Evolutionary conservation across 352 stramenopile genomes (phyloP), one percentile per base, ranked within the genome.

Genomic region (Sclerospora graminicola): DNA sequence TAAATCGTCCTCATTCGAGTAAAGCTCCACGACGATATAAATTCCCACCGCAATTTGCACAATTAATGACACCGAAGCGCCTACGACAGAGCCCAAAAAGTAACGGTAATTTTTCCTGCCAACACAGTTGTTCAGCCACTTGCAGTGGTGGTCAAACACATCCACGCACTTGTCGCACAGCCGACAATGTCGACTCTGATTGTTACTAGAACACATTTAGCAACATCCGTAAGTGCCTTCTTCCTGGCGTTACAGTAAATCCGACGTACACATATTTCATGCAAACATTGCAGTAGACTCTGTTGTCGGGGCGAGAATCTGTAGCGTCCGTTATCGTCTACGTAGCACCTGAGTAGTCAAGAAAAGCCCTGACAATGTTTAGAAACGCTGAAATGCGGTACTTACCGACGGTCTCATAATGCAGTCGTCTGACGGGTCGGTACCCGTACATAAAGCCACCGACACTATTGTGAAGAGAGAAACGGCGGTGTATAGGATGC

Each of bases 61-160:
- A 4, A 62, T 59, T 29, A 88, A 56, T 51, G 91, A 67, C 30
- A 73, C 39, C 10, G 74, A 82, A 0, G 81, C 64, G 15, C 65
- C 64, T 3, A 85, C 52, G 5, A 94, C 77, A 11, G 78, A 88
- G 24, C 55, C 63, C 13, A 94, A 49, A 37, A 94, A 94, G 36
- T 67, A 88, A 45, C 41, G 49, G 45, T 91, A 92, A 59, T 92
- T 92, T 46, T 92, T 88, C 43, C 69, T 71, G 35, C 92, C 91
- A 8, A 98, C 78, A 56, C 94, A 98, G 42, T 96, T 98, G 61
- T 98, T 98, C 19, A 98, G 81, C 92, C 87, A 96, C 51, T 96
- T 97, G 72, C 94, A 98, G 69, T 98, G 94, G 69, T 98, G 94
- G 60, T 98, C 94, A 61, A 98, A 98, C 23, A 89, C 71, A 32